Conservation (phyloP, 192 early-diverging fungal species). For the Haplosporangium gracile region DNA sequence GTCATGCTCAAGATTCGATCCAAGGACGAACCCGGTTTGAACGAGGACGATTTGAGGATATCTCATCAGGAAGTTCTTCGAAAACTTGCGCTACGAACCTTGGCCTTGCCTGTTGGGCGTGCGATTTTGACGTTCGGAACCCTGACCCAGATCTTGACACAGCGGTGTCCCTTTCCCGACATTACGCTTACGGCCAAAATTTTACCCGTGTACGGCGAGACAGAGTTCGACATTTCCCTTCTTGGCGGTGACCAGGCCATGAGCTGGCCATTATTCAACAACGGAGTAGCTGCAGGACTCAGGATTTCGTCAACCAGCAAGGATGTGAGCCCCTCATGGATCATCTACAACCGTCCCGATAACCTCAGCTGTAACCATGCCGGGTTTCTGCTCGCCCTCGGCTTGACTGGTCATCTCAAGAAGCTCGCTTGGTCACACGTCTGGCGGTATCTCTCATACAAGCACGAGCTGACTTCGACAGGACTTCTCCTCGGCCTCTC, state of each 20-base stretch:
- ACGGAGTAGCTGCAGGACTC: constrained; percentile 86
- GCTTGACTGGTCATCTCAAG: constrained; percentile 81
- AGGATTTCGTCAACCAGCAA: constrained; percentile 69
- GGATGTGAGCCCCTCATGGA: constrained; percentile 81
- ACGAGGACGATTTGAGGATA: constrained; percentile 38
- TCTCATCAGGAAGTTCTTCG: constrained; percentile 24
- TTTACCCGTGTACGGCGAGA: constrained; percentile 70
- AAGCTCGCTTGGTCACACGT: constrained; percentile 74
- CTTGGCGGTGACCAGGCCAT: constrained; percentile 59
- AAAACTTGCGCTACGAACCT: constrained; percentile 58
- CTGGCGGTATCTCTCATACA: constrained; percentile 71
- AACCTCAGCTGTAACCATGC: constrained; percentile 75
- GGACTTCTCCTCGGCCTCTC: constrained; percentile 84
- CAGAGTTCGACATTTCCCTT: constrained; percentile 61
- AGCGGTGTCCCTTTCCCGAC: constrained; percentile 68
- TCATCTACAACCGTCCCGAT: constrained; percentile 77
- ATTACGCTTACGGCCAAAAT: constrained; percentile 74
- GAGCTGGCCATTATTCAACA: constrained; percentile 91
- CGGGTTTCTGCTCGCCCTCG: constrained; percentile 85
- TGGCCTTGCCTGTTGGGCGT: constrained; percentile 78
- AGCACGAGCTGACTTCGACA: constrained; percentile 76
- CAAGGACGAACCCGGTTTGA: constrained; percentile 33
- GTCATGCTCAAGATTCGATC: constrained; percentile 37
- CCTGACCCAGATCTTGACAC: constrained; percentile 62
- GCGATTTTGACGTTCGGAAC: constrained; percentile 79